phyloP scores from a whole-genome alignment of 208 protist genomes.

The Kentomonas sorsogonicus region DNA sequence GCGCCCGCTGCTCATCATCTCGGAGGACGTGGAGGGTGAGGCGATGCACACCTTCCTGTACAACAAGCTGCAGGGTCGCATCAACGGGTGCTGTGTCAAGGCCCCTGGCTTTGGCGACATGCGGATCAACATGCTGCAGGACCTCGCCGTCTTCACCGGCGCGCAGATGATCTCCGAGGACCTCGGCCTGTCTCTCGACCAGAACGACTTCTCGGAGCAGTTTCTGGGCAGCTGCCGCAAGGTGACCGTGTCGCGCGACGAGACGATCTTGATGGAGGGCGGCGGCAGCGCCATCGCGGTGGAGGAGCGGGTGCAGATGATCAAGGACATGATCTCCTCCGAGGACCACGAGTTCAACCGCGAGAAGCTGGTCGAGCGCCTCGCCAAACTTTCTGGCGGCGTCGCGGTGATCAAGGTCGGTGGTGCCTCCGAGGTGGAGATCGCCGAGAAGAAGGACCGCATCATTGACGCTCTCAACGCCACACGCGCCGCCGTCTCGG shows the following conservation, averaged over 20 bases:
- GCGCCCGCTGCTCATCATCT: constrained; percentile 83
- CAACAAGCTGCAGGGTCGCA: constrained; percentile 87
- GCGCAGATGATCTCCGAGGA: constrained; percentile 94
- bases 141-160: constrained; percentile 99
- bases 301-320: constrained; percentile 94
- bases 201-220: constrained; percentile 85
- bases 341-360: constrained; percentile 97
- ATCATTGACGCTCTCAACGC: constrained; percentile 99
- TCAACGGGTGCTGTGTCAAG: constrained; percentile 91
- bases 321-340: constrained; percentile 91
- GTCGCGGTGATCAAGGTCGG: constrained; percentile 97
- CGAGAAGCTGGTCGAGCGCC: constrained; percentile 96
- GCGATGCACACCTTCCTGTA: constrained; percentile 94
- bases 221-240: constrained; percentile 82
- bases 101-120: constrained; percentile 99
- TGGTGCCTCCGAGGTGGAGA: constrained; percentile 98
- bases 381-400: constrained; percentile 78
- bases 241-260: constrained; percentile 95
- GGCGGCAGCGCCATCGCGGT: constrained; percentile 92
- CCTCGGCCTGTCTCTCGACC: constrained; percentile 89
- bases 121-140: constrained; percentile 97
- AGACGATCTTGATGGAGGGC: constrained; percentile 98
- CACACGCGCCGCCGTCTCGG: constrained; percentile 97
- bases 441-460: constrained; percentile 99
- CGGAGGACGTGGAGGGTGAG: constrained; percentile 89